Evolutionary conservation across 179 eudicot species (phyloP), one percentile per base, ranked within the genome.

Genomic region (Beta corolliflora): DNA sequence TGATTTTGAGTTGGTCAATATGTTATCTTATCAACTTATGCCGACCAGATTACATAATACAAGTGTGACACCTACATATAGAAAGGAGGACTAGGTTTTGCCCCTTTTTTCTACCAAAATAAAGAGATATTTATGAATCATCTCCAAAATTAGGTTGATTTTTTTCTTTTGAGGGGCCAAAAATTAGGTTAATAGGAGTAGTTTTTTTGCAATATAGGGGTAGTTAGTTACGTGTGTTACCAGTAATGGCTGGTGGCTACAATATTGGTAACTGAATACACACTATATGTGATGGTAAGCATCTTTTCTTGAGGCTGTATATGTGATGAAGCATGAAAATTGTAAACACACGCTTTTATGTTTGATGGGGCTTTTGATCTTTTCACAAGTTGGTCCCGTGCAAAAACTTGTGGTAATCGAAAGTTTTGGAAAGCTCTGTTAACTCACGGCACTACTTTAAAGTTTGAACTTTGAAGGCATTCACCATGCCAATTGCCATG

Each of bases 41-140:
- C 84, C 84, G 80, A 77, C 84, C 84, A 77, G 58, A 77, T 36
- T 56, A 81, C 64, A 81, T 23, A 67, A 68, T 68, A 45, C 56
- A 58, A 68, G 13, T 11, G 19, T 29, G 61, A 73, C 76, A 59
- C 36, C 58, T 73, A 7, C 61, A 15, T 13, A 15, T 12, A 73
- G 61, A 73, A 73, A 73, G 61, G 10, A 52, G 8, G 18, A 16
- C 1, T 29, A 5, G 9, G 0, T 31, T 6, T 31, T 56, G 65
- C 25, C 65, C 77, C 53, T 75, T 29, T 29, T 73, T 21, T 9
- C 15, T 9, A 13, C 55, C 11, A 70, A 67, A 36, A 36, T 36
- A 12, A 19, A 46, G 11, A n/a, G 16, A 54, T 29, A 36, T 52
- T 73, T 18, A 12, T 31, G 15, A 45, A 29, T 54, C 63, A 29